Conservation (phyloP, 2,329 filamentous ascomycete species). For the Hawksworthiomyces lignivorus region DNA sequence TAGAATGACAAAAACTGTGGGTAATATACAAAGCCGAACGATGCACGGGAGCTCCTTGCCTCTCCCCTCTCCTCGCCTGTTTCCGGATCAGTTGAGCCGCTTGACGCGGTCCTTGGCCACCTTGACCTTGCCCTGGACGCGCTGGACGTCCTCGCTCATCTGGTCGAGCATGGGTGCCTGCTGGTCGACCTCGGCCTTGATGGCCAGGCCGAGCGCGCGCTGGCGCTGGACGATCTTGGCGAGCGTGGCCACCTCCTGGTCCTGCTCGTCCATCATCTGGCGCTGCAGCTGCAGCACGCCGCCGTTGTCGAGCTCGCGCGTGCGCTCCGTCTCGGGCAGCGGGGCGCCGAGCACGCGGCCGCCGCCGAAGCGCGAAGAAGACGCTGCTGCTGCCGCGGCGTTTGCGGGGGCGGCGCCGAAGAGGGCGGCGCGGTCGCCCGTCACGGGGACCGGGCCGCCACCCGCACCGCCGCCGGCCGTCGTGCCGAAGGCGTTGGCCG, state of each 20-base stretch:
- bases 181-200: slow-evolving; percentile 63
- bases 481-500: slow-evolving; percentile 15
- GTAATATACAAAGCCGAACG: too few species aligned
- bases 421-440: slow-evolving; percentile 43
- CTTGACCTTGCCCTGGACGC: slow-evolving; percentile 59
- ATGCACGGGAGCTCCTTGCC: too few species aligned
- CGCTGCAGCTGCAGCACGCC: slow-evolving; percentile 68
- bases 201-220: slow-evolving; percentile 69
- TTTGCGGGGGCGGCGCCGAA: slow-evolving; percentile 27
- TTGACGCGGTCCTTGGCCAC: slow-evolving; percentile 66
- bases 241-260: slow-evolving; percentile 62
- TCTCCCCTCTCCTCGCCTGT: too few species aligned
- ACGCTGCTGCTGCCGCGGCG: slow-evolving; percentile 13
- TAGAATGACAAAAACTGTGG: too few species aligned
- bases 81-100: slow-evolving; percentile 40
- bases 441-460: slow-evolving; percentile 39
- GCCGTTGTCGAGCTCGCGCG: slow-evolving; percentile 67
- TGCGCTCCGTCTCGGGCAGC: slow-evolving; percentile 66
- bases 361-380: slow-evolving; percentile 28
- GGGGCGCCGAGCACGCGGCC: slow-evolving; percentile 67
- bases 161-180: slow-evolving; percentile 64
- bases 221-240: slow-evolving; percentile 63
- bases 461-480: too few species aligned
- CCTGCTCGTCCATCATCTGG: slow-evolving; percentile 67
- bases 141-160: slow-evolving; percentile 58